These are phyloP conservation scores for Lippia alba DNA, from an alignment of 305 asterid genomes.

Conservation along the genomic window DNA sequence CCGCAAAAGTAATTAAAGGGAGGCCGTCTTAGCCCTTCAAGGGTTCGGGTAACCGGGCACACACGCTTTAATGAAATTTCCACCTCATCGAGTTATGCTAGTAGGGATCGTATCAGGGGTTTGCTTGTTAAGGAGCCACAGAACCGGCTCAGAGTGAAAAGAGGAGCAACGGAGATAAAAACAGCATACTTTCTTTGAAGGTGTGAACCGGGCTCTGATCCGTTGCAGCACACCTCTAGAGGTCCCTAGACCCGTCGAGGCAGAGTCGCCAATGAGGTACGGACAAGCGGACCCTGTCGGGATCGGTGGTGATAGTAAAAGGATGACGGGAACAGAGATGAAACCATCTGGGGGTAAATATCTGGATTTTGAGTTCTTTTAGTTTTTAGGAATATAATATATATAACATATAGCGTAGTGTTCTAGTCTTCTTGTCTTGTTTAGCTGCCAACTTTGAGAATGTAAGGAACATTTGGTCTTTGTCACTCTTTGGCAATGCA, in stretches of 20 bases:
- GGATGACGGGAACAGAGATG: conserved; percentile 55
- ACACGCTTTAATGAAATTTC: conserved; percentile 79
- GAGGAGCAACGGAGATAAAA: conserved; percentile 91
- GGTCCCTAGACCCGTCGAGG: conserved; percentile 68
- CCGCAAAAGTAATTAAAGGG: too few relatives aligned
- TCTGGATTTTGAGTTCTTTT: conserved; percentile 94
- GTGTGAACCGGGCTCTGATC: conserved; percentile 88
- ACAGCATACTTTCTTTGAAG: conserved; percentile 89
- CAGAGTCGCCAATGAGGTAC: conserved; percentile 47
- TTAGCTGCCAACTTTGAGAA: conserved; percentile 27
- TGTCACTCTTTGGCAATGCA: conserved; percentile 9
- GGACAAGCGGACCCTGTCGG: conserved; percentile 53
- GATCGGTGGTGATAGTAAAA: conserved; percentile 48
- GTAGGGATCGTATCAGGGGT: conserved; percentile 74
- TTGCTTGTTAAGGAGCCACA: conserved; percentile 87
- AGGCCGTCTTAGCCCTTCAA: conserved; percentile 68
- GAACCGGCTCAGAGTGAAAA: conserved; percentile 70
- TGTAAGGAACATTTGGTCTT: conserved; percentile 2
- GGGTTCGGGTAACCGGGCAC: conserved; percentile 85
- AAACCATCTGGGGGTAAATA: conserved; percentile 74
- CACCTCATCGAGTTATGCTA: conserved; percentile 76
- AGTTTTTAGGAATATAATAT: conserved; percentile 39
- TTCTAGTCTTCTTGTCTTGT: conserved; percentile 29
- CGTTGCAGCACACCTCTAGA: conserved; percentile 90
- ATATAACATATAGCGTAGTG: conserved; percentile 26